Percentiles rank a stretch among this genome's conserved stretches.
Evolutionary conservation across 78 protist species (phyloP).

Genomic region (Dictyostelium intermedium): DNA sequence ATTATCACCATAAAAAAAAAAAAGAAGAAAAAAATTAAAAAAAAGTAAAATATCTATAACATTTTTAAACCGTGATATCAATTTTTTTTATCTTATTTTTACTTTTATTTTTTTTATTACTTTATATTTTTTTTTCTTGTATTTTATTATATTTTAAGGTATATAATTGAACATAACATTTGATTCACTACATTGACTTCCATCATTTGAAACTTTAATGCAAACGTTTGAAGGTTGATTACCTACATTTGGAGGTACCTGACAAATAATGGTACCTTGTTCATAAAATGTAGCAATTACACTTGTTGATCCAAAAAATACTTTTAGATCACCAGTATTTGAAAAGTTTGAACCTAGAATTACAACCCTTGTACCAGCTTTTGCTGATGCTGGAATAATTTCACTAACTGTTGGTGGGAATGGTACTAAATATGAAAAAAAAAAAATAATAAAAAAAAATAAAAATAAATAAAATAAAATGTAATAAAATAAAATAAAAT

Average conservation of each 20-base stretch:
- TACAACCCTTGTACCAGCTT: conserved; percentile 69
- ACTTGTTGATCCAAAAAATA: conserved; percentile 17
- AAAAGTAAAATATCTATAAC: too few relatives aligned
- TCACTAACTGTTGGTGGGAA: conserved; percentile 82
- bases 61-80: too few relatives aligned
- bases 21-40: background rate
- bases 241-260: conserved; percentile 30
- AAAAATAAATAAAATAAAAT: too few relatives aligned
- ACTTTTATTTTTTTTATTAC: background rate
- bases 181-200: conserved; percentile 46
- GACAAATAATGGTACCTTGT: conserved; percentile 78
- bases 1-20: background rate
- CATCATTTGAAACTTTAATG: conserved; percentile 72
- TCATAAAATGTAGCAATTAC: conserved; percentile 53
- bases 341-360: conserved; percentile 80
- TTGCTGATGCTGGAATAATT: conserved; percentile 72
- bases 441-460: background rate
- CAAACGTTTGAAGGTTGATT: background rate
- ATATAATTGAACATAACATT: background rate
- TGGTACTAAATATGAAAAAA: conserved; percentile 41
- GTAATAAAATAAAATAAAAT: too few relatives aligned
- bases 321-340: conserved; percentile 59
- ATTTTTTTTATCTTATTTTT: background rate
- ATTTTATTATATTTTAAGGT: background rate
- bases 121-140: background rate